These are phyloP conservation scores for Tolypocladium ophioglossoides DNA, from an alignment of 2,329 filamentous ascomycete species.

Conservation along the genomic window DNA sequence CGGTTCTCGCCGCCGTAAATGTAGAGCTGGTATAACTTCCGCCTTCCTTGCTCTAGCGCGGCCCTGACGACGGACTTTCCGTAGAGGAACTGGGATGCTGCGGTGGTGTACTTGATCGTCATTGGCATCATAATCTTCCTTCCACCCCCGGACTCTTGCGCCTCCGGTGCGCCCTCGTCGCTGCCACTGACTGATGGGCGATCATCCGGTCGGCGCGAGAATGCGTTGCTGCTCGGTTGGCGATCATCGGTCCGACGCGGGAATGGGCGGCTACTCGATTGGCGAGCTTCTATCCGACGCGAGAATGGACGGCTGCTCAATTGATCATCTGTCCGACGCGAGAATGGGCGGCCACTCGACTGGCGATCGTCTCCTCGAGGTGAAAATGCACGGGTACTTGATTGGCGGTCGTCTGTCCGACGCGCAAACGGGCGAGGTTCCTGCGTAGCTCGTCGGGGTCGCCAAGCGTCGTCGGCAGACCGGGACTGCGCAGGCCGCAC, in stretches of 20 bases:
- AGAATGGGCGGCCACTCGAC: not conserved
- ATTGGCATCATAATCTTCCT: slow-evolving; percentile 24
- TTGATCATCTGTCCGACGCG: not conserved
- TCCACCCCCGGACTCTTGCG: slow-evolving; percentile 6
- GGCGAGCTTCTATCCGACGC: not conserved
- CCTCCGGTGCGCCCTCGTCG: not conserved
- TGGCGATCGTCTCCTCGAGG: not conserved
- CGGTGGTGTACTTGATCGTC: slow-evolving; percentile 55
- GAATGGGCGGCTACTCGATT: not conserved
- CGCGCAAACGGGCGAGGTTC: not conserved
- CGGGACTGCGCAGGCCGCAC: slow-evolving; percentile 7
- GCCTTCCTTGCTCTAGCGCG: slow-evolving; percentile 54
- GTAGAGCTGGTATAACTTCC: slow-evolving; percentile 79
- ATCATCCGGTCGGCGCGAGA: not conserved
- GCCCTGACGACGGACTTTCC: slow-evolving; percentile 73
- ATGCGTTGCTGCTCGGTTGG: no score
- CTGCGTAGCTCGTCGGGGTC: not conserved
- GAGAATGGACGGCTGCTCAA: not conserved
- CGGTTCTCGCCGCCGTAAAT: slow-evolving; percentile 52
- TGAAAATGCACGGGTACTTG: not conserved
- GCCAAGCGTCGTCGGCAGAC: not conserved
- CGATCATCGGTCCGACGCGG: no score
- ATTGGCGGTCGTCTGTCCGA: not conserved
- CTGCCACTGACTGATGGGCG: not conserved
- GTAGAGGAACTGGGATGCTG: slow-evolving; percentile 86